Base-by-base conservation (phyloP, 1,139 yeast species). In the Geotrichum candidum region DNA sequence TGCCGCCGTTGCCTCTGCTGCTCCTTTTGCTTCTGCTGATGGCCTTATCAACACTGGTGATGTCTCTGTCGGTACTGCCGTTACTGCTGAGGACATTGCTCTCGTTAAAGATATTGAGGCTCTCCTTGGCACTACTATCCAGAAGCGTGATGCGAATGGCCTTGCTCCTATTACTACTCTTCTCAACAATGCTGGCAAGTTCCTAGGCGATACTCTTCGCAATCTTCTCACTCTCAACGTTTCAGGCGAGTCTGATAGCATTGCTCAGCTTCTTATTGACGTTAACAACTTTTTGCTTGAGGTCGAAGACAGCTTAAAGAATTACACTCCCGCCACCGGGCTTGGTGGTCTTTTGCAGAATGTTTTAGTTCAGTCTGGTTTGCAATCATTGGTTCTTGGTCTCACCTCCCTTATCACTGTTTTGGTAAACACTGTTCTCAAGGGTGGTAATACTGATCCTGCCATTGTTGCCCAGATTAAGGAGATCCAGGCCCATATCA, bases 1-100 rank as follows among this genome's bases (percentile, higher is more conserved):
- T 51, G 59, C 59, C 33, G 59, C 59, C 31, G 2, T 31, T 25
- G 59, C 46, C 23, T 56, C 59, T 51, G 59, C 59, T 11, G 50
- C 45, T 38, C 54, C 59, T 23, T 46, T 31, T 13, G 52, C 57
- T 22, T 6, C 15, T n/a, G 57, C 51, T 46, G 35, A 29, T 23
- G 51, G 15, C 23, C 45, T 10, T 38, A 33, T 41, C 27, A 27
- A 3, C 25, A 18, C 4, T 54, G 31, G 10, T 35, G 53, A 51
- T 10, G 22, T 22, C 31, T 11, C 51, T n/a, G 31, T 33, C 5
- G 48, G 48, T 50, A 51, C 46, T 25, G 35, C 51, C 38, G 54
- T 46, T 23, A 31, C 59, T 27, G 22, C 41, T 13, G 45, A 29
- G 15, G 22, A 38, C 29, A 38, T 53, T 29, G 18, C 22, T 18